A percentile compares a stretch with the other conserved stretches of the same genome.
Conservation (phyloP, 495 filamentous ascomycete species). For the Polyplosphaeria fusca region DNA sequence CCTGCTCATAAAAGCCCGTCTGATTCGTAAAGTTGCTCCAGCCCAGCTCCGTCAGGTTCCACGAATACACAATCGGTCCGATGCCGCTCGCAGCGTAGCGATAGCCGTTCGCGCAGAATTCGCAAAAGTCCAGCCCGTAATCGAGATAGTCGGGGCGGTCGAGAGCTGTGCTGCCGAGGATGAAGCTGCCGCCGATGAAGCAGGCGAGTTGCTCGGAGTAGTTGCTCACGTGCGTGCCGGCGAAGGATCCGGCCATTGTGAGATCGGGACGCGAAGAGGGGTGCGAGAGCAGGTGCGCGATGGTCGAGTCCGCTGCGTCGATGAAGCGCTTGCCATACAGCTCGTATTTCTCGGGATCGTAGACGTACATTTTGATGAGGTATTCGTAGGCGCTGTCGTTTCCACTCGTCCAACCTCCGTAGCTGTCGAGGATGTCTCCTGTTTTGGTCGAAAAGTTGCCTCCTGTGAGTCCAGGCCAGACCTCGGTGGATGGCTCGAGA, state of each 20-base stretch:
- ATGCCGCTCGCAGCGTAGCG: constrained; percentile 62
- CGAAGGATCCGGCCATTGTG: constrained; percentile 69
- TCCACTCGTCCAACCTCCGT: constrained; percentile 78
- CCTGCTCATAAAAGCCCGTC: constrained; percentile 59
- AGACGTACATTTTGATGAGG: constrained; percentile 89
- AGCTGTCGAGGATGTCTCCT: constrained; percentile 63
- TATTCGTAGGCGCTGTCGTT: constrained; percentile 88
- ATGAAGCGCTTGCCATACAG: constrained; percentile 56
- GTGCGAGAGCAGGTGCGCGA: constrained; percentile 67
- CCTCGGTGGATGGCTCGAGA: constrained; percentile 61
- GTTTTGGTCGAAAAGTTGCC: constrained; percentile 61
- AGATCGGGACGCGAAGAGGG: constrained; percentile 66
- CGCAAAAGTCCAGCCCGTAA: constrained; percentile 71
- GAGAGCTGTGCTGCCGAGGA: constrained; percentile 74
- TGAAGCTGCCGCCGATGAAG: constrained; percentile 85
- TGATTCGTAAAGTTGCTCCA: constrained; percentile 58
- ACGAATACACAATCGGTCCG: constrained; percentile 73
- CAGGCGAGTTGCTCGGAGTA: constrained; percentile 59
- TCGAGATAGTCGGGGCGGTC: constrained; percentile 60
- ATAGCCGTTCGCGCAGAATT: constrained; percentile 75
- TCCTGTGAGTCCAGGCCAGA: constrained; percentile 78
- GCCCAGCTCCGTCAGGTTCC: constrained; percentile 52
- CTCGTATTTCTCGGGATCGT: constrained; percentile 64
- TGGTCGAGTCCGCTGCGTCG: constrained; percentile 71
- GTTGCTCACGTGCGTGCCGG: constrained; percentile 47